Base-by-base conservation (phyloP, 129 eudicot species). In the Arctium minus region DNA sequence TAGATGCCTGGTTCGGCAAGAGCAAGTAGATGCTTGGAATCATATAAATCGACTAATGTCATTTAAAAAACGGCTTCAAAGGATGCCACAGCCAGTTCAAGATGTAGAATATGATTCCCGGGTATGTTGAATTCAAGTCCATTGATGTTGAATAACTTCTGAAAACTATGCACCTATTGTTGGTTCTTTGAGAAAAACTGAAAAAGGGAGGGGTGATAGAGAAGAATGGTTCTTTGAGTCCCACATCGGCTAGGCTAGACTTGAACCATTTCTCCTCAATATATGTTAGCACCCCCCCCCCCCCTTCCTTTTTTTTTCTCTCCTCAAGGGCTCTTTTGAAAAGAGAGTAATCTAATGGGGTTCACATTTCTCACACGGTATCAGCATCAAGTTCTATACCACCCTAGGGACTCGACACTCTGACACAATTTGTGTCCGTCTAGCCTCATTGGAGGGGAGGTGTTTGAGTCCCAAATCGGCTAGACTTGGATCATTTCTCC, bases 11-110 rank as follows among this genome's bases (percentile, higher is more conserved):
- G 94, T 93, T 85, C 83, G 87, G 9, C 98, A 91, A 79, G 98
- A 91, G 86, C 98, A 93, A 79, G 83, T 93, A 81, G 88, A 91
- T 78, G 98, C 96, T 46, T 93, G 98, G 98, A 79, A 81, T 88
- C 87, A 93, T 80, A 93, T 93, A 50, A 86, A 91, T 73, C 77
- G 86, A 32, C 91, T 83, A 75, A 84, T 85, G 72, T 76, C 86
- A 81, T 72, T 67, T 36, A 74, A 76, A 38, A 93, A 76, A 86
- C 81, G 87, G 82, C 81, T 80, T 70, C 92, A 83, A 40, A 93
- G 75, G 72, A 84, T 84, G 33, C 82, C 86, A 75, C 76, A 64
- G 30, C 76, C 72, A 2, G 73, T 81, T 86, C 84, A 81, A 56
- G 91, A 81, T 38, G 80, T 91, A 42, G 93, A 88, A 60, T 84